phyloP scores from a whole-genome alignment of 2,329 filamentous ascomycete genomes.

The Ophiostoma novo-ulmi region DNA sequence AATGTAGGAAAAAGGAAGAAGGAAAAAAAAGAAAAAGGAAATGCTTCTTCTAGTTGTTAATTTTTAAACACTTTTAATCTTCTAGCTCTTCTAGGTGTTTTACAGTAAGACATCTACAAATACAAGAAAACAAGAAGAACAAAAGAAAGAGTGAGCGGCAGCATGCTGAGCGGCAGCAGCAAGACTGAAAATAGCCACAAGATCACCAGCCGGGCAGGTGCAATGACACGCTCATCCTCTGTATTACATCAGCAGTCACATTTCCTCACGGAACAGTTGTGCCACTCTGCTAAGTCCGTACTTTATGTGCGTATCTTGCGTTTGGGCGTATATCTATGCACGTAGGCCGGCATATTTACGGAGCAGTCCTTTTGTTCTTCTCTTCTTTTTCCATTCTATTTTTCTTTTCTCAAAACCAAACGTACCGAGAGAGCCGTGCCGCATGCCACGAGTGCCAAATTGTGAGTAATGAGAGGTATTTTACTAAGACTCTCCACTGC shows the following conservation, averaged over 20 bases:
- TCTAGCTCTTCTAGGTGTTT: conserved; percentile 1
- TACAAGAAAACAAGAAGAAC: neutral
- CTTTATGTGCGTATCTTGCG: conserved; percentile 2
- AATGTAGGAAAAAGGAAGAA: too few relatives aligned
- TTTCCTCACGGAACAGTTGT: neutral
- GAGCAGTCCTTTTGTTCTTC: neutral
- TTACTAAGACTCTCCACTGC: neutral
- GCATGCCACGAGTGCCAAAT: neutral
- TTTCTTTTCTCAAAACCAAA: neutral
- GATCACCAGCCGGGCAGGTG: neutral
- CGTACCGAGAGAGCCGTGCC: conserved; percentile 9
- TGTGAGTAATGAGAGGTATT: neutral
- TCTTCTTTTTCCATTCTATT: neutral
- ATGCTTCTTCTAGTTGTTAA: neutral
- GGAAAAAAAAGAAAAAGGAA: too few relatives aligned
- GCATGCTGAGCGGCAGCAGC: neutral
- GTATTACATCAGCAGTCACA: neutral
- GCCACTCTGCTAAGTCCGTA: neutral
- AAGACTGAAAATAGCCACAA: neutral
- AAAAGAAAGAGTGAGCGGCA: neutral
- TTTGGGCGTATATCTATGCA: neutral
- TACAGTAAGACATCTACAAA: neutral
- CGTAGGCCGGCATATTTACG: neutral
- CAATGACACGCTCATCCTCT: neutral
- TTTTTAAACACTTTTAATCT: neutral